Evolutionary conservation across 1,284 basidiomycete genomes (phyloP).

Genomic region (Erythrobasidium hasegawianum): DNA sequence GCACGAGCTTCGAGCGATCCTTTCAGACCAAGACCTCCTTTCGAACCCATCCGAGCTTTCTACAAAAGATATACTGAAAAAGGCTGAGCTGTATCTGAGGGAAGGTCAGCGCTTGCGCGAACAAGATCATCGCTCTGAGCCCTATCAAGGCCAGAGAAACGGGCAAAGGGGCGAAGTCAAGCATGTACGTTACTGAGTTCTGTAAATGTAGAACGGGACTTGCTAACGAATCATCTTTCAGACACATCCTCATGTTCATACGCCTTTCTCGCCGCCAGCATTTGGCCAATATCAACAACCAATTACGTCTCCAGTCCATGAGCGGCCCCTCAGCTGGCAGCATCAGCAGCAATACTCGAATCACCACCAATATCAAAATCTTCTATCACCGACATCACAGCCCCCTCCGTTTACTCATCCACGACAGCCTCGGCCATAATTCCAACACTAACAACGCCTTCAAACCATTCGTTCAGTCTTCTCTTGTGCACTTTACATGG

Average conservation of each 20-base stretch:
- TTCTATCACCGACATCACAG: slow-evolving; percentile 1
- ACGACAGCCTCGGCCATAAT: not conserved
- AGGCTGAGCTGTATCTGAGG: slow-evolving; percentile 22
- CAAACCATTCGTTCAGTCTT: too few relatives aligned
- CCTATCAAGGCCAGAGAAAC: not conserved
- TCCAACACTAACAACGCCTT: too few relatives aligned
- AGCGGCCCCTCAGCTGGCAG: slow-evolving; percentile 28
- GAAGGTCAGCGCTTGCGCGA: slow-evolving; percentile 21
- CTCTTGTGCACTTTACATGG: too few relatives aligned
- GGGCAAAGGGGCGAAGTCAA: slow-evolving; percentile 26
- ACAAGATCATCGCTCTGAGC: not conserved
- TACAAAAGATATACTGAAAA: slow-evolving; percentile 44
- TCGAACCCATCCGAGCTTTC: slow-evolving; percentile 44
- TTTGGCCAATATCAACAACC: not conserved
- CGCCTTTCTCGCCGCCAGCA: slow-evolving; percentile 20
- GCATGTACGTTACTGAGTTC: slow-evolving; percentile 1
- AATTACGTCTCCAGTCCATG: not conserved
- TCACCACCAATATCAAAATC: slow-evolving; percentile 12
- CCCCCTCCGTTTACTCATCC: slow-evolving; percentile 9
- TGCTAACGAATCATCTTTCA: not conserved
- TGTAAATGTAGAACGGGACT: too few relatives aligned
- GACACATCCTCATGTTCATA: slow-evolving; percentile 29
- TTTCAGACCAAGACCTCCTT: slow-evolving; percentile 83
- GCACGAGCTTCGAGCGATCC: slow-evolving; percentile 72
- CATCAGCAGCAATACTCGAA: not conserved